Evolutionary conservation across 2,329 filamentous ascomycete species (phyloP), one percentile per base, ranked within the genome.

Genomic region (Aphanocladium album): DNA sequence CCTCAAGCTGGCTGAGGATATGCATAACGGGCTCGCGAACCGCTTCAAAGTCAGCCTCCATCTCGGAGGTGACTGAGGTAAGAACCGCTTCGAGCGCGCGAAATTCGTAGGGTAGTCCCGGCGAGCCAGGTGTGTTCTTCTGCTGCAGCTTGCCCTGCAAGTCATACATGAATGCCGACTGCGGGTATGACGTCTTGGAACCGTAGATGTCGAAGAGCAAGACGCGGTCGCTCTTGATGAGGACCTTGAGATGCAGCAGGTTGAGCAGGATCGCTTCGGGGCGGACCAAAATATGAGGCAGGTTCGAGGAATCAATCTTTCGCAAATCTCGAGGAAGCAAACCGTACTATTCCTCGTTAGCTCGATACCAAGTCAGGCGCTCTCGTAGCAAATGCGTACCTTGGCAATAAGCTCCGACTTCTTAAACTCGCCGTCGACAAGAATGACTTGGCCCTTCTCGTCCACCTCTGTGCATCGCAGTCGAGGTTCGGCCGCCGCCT

Each of bases 81-180:
- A 99, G 80, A 14, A 98, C 93, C 0, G 95, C 91, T 81, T 99
- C 95, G 19, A 99, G 84, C 5, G 95, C 95, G 30, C 95, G 89
- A 74, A 98, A 96, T 73, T 99, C 95, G 74, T 99, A 99, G 0
- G 95, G 91, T 5, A 99, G 81, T 2, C 85, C 83, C 39, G 82
- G 83, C 17, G 84, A 82, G n/a, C 78, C 75, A 1, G 82, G 66
- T 4, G 78, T 71, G 62, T 86, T 82, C 72, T 92, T 93, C 70
- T 96, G 91, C 64, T 91, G 88, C 49, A 99, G 80, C 72, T 96
- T 96, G 14, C 91, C 91, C 73, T 98, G 92, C 21, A 99, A 79
- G 70, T 98, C 95, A 75, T 98, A 97, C 86, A 99, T 96, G 77
- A 99, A 99, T 16, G 95, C 86, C 4, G 92, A 96, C 73, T 98